Evolutionary conservation across 2,329 filamentous ascomycete species (phyloP).

Genomic region (Alternaria hordeiaustralica): DNA sequence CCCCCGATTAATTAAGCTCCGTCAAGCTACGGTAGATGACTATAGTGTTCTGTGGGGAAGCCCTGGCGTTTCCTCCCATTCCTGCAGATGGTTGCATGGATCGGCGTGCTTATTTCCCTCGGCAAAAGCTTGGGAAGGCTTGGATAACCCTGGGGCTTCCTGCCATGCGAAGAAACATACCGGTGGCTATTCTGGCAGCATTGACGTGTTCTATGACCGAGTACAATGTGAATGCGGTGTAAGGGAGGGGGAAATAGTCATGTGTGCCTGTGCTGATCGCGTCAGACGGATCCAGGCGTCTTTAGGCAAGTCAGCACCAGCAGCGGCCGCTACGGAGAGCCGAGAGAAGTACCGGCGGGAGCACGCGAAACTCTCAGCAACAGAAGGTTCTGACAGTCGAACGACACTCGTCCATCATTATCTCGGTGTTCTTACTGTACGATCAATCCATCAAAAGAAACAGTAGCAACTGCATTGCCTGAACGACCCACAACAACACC

Average conservation of each 20-base stretch:
- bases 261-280: neutral
- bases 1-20: conserved; percentile 8
- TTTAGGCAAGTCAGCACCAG: neutral
- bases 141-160: conserved; percentile 1
- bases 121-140: conserved; percentile 16
- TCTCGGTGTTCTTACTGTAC: neutral
- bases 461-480: neutral
- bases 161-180: neutral
- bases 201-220: neutral
- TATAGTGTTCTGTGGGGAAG: conserved; percentile 11
- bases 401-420: neutral
- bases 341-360: neutral
- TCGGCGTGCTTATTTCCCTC: conserved; percentile 10
- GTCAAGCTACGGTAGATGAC: neutral
- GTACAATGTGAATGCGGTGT: neutral
- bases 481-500: neutral
- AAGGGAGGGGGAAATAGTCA: neutral
- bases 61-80: neutral
- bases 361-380: neutral
- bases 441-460: neutral
- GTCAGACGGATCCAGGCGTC: neutral
- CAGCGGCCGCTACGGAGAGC: neutral
- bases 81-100: neutral
- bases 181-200: neutral
- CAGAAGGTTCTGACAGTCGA: neutral